These are phyloP conservation scores for Russula vinacea DNA, from an alignment of 768 basidiomycete species.

Conservation along the genomic window DNA sequence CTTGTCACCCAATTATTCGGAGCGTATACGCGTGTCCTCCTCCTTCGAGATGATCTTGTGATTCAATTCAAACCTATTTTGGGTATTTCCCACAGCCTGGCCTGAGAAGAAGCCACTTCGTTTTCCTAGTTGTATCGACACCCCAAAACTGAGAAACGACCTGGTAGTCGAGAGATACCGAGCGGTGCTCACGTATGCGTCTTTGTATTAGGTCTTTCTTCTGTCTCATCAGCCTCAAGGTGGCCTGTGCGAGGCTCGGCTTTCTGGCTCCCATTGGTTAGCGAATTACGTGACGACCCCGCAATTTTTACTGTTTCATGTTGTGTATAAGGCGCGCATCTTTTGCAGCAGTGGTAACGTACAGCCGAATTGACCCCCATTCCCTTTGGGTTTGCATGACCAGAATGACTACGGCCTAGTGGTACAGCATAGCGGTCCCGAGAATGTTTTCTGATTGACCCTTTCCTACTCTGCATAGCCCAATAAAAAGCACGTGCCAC, in stretches of 20 bases:
- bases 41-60: background rate
- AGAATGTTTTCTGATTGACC: background rate
- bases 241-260: too few species aligned
- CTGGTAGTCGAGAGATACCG: background rate
- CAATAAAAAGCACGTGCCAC: background rate
- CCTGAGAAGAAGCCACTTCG: background rate
- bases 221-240: background rate
- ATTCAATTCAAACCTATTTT: background rate
- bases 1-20: background rate
- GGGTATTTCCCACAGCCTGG: background rate
- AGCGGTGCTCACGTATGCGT: background rate
- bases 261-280: background rate
- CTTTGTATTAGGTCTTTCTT: background rate
- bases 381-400: background rate
- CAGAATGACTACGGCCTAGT: background rate
- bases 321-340: background rate
- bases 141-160: background rate
- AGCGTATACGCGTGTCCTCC: background rate
- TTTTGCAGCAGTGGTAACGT: background rate
- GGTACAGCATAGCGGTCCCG: background rate
- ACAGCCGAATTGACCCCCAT: background rate
- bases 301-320: background rate
- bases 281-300: background rate
- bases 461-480: too few species aligned
- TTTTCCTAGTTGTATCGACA: background rate